Evolutionary conservation across 2,329 filamentous ascomycete species (phyloP), one percentile per base, ranked within the genome.

Genomic region (Talaromyces sp.): DNA sequence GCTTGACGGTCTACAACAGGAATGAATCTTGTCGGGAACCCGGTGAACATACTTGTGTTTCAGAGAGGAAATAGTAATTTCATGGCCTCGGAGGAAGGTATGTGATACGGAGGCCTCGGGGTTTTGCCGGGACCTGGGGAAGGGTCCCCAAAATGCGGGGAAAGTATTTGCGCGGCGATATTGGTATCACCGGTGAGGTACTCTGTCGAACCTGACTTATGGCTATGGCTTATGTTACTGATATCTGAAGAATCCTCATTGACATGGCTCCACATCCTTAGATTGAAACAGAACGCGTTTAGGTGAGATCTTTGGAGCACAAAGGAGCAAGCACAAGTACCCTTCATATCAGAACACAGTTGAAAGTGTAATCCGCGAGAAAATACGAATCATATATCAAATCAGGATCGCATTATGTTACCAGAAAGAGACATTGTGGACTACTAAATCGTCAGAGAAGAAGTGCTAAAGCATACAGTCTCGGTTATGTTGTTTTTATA

Each of bases 141-240:
- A 37, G 17, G 27, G n/a, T 19, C n/a, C 27, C 27, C n/a, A 56
- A 56, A 56, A 56, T 37, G 50, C 50, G 50, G 50, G 50, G 50
- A 56, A 56, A 56, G 50, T 56, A 56, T 56, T 56, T 56, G 50
- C 50, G 50, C n/a, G 50, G 50, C 31, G 31, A 56, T 56, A 19
- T 31, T 35, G 17, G 50, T 56, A 37, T 56, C 22, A n/a, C 50
- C 50, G 50, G 50, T 35, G 31, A 22, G 6, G 22, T 35, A 56
- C 50, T 56, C 15, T 33, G 10, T 52, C 10, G 11, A n/a, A 25
- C 19, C 47, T 50, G 22, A 54, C 25, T 19, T 27, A 31, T n/a
- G 27, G 33, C 27, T 59, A 62, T 61, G 37, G n/a, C 10, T 10
- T 19, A 35, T 35, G 47, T 17, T 15, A 50, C 13, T 11, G 11